Evolutionary conservation across 1,284 basidiomycete genomes (phyloP).

Genomic region (Melampsora larici-populina): DNA sequence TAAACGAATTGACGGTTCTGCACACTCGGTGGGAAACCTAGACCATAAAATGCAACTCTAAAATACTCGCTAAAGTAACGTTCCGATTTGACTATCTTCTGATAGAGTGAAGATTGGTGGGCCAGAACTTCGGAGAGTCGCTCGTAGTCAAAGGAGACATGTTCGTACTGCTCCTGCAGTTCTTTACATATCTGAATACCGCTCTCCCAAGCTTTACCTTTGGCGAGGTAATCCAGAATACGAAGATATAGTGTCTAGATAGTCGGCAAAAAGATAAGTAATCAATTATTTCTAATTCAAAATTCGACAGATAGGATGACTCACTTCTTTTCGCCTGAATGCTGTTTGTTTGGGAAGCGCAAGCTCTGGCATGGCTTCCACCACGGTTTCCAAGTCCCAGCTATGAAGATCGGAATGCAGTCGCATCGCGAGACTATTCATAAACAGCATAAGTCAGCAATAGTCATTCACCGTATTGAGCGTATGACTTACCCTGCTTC

Average conservation of each 20-base stretch:
- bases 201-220: conserved; percentile 93
- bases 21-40: conserved; percentile 64
- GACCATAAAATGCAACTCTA: conserved; percentile 86
- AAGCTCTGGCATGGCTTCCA: conserved; percentile 61
- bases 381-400: conserved; percentile 68
- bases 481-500: conserved; percentile 33
- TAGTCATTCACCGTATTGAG: background rate
- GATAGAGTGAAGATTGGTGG: conserved; percentile 51
- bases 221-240: conserved; percentile 58
- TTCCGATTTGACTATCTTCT: conserved; percentile 51
- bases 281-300: background rate
- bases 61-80: conserved; percentile 60
- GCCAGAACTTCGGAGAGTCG: conserved; percentile 51
- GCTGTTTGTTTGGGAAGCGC: conserved; percentile 85
- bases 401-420: conserved; percentile 88
- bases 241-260: conserved; percentile 65
- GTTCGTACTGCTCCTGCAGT: conserved; percentile 74
- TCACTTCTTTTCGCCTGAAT: conserved; percentile 82
- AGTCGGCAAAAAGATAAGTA: background rate
- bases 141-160: conserved; percentile 77
- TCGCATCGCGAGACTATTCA: conserved; percentile 46
- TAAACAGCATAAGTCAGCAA: conserved; percentile 30
- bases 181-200: conserved; percentile 91
- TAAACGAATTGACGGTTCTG: conserved; percentile 59
- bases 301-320: conserved; percentile 1